Evolutionary conservation across 2,329 filamentous ascomycete species (phyloP), one percentile per base, ranked within the genome.

Genomic region (Exophiala oligosperma): DNA sequence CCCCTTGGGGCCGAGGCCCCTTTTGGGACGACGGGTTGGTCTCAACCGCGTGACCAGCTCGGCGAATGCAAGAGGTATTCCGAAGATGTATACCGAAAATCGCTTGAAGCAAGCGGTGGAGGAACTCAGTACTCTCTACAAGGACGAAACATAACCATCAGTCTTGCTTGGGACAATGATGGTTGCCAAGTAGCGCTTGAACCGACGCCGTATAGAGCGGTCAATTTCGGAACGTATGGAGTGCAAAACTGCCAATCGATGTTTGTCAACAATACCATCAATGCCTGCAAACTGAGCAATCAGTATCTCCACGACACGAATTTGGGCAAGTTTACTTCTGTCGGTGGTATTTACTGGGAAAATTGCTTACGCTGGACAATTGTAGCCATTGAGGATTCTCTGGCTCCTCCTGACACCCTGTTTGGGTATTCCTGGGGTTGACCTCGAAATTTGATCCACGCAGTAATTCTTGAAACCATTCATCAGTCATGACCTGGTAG

Each of bases 401-500:
- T 46, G 37, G 26, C 35, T 26, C 54, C 54, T 17, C 47, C 47
- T 38, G 35, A 56, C 11, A 38, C 21, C 44, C 50, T 70, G 68
- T 54, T 70, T 67, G 6, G 86, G 79, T 14, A 81, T 56, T 28
- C 67, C 61, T 64, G 83, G 84, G 32, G 32, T 9, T 35, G 32
- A 35, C 9, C 9, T 9, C 2, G 32, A 9, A 35, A 35, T 35
- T 11, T 9, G 32, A 9, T 35, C 26, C 26, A 4, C 6, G 32
- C 32, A 9, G 2, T 35, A 2, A 9, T 35, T 9, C 2, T 17
- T 43, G 40, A 43, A 9, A 43, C 3, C 11, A 40, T 4, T 12
- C 37, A 40, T 9, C 14, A 43, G 32, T 35, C 32, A 35, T 35
- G 32, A 9, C 11, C 32, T 35, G 32, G 2, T 35, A 9, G 7